A percentile compares a stretch with the other conserved stretches of the same genome.
Evolutionary conservation across 257 asterid genomes (phyloP).

Genomic region (Ocimum tenuiflorum): DNA sequence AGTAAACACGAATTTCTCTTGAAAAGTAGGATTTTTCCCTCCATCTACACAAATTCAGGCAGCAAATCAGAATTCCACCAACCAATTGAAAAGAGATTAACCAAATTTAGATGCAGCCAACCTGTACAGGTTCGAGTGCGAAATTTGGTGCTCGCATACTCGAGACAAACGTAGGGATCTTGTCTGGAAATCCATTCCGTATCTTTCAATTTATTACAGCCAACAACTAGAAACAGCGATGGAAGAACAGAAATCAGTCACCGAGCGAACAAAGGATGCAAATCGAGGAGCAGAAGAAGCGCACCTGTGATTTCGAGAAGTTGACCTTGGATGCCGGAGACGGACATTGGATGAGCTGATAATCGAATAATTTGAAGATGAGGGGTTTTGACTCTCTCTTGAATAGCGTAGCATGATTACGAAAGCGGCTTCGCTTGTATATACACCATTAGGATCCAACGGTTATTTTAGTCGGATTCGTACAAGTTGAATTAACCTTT

Average conservation of each 20-base stretch:
- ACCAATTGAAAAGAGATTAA: background rate
- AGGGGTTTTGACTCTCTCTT: conserved; percentile 18
- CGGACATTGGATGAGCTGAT: conserved; percentile 46
- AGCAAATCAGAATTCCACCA: background rate
- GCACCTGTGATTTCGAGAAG: conserved; percentile 80
- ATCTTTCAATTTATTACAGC: conserved; percentile 63
- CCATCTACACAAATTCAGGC: conserved; percentile 51
- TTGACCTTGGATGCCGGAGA: conserved; percentile 80
- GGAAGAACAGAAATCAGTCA: background rate
- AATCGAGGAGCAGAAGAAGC: background rate
- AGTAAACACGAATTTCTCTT: conserved; percentile 81
- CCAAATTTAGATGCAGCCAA: conserved; percentile 1
- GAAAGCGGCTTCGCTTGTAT: background rate
- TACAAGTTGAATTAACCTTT: no score
- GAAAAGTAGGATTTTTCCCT: conserved; percentile 87
- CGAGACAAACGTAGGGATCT: conserved; percentile 90
- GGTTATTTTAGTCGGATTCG: no score
- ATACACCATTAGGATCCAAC: no score
- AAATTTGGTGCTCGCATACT: conserved; percentile 58
- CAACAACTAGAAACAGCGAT: conserved; percentile 44
- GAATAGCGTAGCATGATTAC: background rate
- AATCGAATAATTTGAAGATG: conserved; percentile 12
- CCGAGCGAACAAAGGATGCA: no score
- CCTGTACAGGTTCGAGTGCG: conserved; percentile 98
- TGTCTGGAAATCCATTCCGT: conserved; percentile 94